Base-by-base conservation (phyloP, 2,329 filamentous ascomycete species). In the Periconia sp. region DNA sequence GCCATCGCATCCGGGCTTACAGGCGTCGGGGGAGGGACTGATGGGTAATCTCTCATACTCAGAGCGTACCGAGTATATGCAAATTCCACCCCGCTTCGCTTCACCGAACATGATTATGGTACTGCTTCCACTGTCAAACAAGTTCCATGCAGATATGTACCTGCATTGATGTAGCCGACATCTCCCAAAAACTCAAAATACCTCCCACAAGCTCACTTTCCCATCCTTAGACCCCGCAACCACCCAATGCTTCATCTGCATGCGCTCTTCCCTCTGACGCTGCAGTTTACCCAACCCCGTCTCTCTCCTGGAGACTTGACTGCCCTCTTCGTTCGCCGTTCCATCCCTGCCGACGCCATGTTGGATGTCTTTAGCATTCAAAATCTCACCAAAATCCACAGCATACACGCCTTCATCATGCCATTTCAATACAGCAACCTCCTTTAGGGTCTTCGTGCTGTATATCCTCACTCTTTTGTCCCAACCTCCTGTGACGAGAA, bases 401-500 rank as follows among this genome's bases (percentile, higher is more conserved):
- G 90, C 84, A 75, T 94, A 97, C 59, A 91, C 92, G 1, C 92
- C 92, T 31, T 90, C 88, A 62, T 88, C 86, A 74, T 97, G 94
- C 93, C 93, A 97, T 74, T 95, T 96, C 58, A 97, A 77, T 50
- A 97, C 91, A 0, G 93, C 94, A 11, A 97, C 74, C 73, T 97
- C 92, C 66, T 88, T 90, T 79, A 97, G 81, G 0, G 86, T 89
- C 73, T 88, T 91, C 45, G 82, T 76, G 2, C 88, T 89, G 72
- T 97, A 99, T 1, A 97, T 86, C 9, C 94, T 81, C 1, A 92
- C 79, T 45, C 86, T 85, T 1, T 85, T 82, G 72, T 99, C 94
- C 94, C 94, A 99, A 3, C 94, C 94, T 0, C 91, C 93, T 0
- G 93, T 97, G 2, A 89, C 91, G 59, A 97, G 89, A 3, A 99